phyloP scores from a whole-genome alignment of 441 rosid genomes.

The Dalechampia spathulata region DNA sequence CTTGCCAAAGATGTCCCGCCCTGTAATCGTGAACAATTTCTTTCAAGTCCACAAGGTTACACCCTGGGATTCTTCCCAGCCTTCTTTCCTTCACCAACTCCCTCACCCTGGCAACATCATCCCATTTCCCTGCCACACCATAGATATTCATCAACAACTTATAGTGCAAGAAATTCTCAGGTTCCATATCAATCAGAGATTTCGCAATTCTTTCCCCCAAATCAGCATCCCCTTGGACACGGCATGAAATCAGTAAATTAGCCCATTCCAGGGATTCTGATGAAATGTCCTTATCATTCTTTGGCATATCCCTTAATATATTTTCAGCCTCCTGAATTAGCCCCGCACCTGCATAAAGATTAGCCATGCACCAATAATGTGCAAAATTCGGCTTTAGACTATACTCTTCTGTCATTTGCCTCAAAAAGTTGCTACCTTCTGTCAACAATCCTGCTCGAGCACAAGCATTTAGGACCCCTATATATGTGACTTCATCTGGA shows the following conservation, averaged over 20 bases:
- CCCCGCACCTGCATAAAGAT: slow-evolving; percentile 66
- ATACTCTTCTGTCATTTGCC: slow-evolving; percentile 47
- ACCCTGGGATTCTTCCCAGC: slow-evolving; percentile 39
- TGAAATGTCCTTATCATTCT: slow-evolving; percentile 22
- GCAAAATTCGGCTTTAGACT: slow-evolving; percentile 46
- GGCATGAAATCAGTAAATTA: slow-evolving; percentile 40
- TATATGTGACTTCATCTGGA: slow-evolving; percentile 74
- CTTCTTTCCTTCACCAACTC: slow-evolving; percentile 34
- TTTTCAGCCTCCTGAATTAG: slow-evolving; percentile 56
- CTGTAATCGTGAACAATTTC: slow-evolving; percentile 46
- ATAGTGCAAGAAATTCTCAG: slow-evolving; percentile 44
- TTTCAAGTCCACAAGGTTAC: slow-evolving; percentile 63
- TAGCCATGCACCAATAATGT: slow-evolving; percentile 81
- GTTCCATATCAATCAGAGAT: slow-evolving; percentile 43
- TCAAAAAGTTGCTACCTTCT: slow-evolving; percentile 52
- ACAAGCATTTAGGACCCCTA: slow-evolving; percentile 71
- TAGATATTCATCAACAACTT: slow-evolving; percentile 52
- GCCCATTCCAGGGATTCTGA: slow-evolving; percentile 42
- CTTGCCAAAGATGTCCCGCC: slow-evolving; percentile 13
- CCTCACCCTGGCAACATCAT: slow-evolving; percentile 45
- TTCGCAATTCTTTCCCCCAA: slow-evolving; percentile 48
- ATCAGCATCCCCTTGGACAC: slow-evolving; percentile 36
- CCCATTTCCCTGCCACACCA: slow-evolving; percentile 49
- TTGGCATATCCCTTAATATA: slow-evolving; percentile 49
- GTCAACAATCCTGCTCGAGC: slow-evolving; percentile 69